A percentile compares a stretch with the other conserved stretches of the same genome.
These are phyloP conservation scores for Baeospora myosura DNA, from an alignment of 1,284 basidiomycete species.

Conservation along the genomic window DNA sequence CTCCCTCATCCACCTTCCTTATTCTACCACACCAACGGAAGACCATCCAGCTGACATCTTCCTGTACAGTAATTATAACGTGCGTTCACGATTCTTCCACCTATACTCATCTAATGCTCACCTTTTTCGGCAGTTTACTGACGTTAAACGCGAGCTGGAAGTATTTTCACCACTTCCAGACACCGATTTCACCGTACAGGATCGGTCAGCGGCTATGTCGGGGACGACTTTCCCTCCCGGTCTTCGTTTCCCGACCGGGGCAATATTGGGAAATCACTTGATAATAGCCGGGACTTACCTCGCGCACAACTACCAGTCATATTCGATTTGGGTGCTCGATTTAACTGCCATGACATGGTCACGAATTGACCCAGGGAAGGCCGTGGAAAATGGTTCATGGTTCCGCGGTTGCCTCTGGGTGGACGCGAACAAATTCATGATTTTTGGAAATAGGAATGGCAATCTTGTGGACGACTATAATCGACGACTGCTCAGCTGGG, in stretches of 20 bases:
- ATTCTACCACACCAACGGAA: slow-evolving; percentile 63
- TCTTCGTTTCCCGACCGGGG: slow-evolving; percentile 88
- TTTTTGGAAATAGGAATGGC: slow-evolving; percentile 83
- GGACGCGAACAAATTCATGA: slow-evolving; percentile 72
- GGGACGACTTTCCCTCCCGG: slow-evolving; percentile 80
- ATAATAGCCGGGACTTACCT: slow-evolving; percentile 88
- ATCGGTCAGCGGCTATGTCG: slow-evolving; percentile 71
- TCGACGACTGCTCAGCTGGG: slow-evolving; percentile 82
- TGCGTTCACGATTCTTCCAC: slow-evolving; percentile 29
- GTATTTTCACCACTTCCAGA: slow-evolving; percentile 73
- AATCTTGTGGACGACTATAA: slow-evolving; percentile 91
- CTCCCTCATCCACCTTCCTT: slow-evolving; percentile 63
- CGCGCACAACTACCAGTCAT: slow-evolving; percentile 82
- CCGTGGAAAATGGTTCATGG: slow-evolving; percentile 79
- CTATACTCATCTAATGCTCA: slow-evolving; percentile 7
- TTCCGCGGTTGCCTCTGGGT: slow-evolving; percentile 82
- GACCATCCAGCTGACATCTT: slow-evolving; percentile 74
- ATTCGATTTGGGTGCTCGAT: slow-evolving; percentile 87
- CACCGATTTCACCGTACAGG: slow-evolving; percentile 62
- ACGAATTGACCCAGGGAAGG: slow-evolving; percentile 76
- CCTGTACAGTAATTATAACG: slow-evolving; percentile 86
- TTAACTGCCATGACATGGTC: slow-evolving; percentile 76
- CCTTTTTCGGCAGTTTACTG: slow-evolving; percentile 62
- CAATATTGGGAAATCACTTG: slow-evolving; percentile 80
- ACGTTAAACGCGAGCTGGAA: slow-evolving; percentile 89